Evolutionary conservation across 768 basidiomycete genomes (phyloP).

Genomic region (Leccinum variicolor): DNA sequence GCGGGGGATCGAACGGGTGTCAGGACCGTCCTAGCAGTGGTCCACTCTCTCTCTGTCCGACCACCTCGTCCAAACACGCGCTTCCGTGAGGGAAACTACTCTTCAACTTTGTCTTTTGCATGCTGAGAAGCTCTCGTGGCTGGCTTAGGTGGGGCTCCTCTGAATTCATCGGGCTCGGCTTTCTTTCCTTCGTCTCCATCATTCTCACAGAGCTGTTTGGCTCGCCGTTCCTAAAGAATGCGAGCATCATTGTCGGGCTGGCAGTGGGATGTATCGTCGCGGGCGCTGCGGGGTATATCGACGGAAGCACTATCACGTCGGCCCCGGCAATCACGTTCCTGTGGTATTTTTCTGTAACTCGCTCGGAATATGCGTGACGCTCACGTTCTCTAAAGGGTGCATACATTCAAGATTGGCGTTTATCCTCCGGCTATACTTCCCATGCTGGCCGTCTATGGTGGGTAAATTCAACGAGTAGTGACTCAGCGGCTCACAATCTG

Average conservation of each 20-base stretch:
- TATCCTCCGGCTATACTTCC: constrained; percentile 69
- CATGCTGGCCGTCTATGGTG: constrained; percentile 59
- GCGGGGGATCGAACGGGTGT: constrained; percentile 78
- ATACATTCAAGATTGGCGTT: constrained; percentile 71
- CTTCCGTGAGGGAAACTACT: constrained; percentile 45
- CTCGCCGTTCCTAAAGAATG: constrained; percentile 80
- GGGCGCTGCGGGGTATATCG: constrained; percentile 76
- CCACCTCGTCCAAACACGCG: constrained; percentile 64
- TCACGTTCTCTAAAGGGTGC: constrained; percentile 45
- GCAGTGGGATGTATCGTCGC: constrained; percentile 79
- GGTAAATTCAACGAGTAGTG: constrained; percentile 23
- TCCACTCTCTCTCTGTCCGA: constrained; percentile 70
- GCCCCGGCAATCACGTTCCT: constrained; percentile 81
- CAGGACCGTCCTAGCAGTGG: constrained; percentile 55
- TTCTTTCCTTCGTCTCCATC: constrained; percentile 75
- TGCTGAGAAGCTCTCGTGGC: not conserved
- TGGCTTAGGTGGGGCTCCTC: constrained; percentile 70
- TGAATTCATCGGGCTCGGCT: constrained; percentile 83
- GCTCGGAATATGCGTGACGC: not conserved
- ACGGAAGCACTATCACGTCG: constrained; percentile 55
- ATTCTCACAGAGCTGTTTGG: constrained; percentile 81
- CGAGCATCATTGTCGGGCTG: constrained; percentile 72
- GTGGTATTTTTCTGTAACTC: constrained; percentile 40
- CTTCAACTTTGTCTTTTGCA: not conserved
- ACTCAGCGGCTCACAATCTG: not conserved